Base-by-base conservation (phyloP, 108 stramenopile genomes). In the Nitzschia sp. region DNA sequence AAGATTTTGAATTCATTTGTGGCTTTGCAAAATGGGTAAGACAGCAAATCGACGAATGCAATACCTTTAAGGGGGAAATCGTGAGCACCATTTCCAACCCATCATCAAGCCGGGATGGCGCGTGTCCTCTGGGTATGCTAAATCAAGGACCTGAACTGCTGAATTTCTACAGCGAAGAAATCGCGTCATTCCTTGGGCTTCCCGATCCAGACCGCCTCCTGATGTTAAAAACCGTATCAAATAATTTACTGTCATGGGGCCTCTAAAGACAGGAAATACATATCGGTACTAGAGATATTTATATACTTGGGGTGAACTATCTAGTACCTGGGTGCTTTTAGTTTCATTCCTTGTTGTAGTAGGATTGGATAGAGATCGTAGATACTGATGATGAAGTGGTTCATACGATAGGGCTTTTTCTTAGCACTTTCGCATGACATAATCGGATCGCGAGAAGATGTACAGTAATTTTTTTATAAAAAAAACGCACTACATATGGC, bases 1-100 rank as follows among this genome's bases (percentile, higher is more conserved):
- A 60, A 41, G 73, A 66, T 46, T 68, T 75, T 60, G 66, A 61
- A 26, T 75, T 61, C 32, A 59, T 75, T 47, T 55, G 64, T n/a
- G 19, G 34, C 11, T 58, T 73, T 47, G 50, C 56, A 16, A 22
- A 66, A 45, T 31, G 45, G 31, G 19, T 66, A n/a, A 54, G 72
- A 1, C 11, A 66, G 45, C 46, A 30, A 22, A 45, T 73, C 11
- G 36, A 41, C 6, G 57, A 58, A 2, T 53, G 36, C 13, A 19
- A 45, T 9, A 32, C 45, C 16, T 64, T 56, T 32, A 13, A 19
- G 26, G 35, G 64, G 3, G 63, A 53, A 26, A 25, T 64, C 4
- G 54, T 64, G 2, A 3, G 11, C 6, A 27, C 35, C 17, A 31
- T 54, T 0, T 15, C 1, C 0, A 56, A 29, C 25, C 35, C 23